A percentile compares a stretch with the other conserved stretches of the same genome.
Conservation (phyloP, 805 yeast genomes). For the Suhomyces pyralidae region DNA sequence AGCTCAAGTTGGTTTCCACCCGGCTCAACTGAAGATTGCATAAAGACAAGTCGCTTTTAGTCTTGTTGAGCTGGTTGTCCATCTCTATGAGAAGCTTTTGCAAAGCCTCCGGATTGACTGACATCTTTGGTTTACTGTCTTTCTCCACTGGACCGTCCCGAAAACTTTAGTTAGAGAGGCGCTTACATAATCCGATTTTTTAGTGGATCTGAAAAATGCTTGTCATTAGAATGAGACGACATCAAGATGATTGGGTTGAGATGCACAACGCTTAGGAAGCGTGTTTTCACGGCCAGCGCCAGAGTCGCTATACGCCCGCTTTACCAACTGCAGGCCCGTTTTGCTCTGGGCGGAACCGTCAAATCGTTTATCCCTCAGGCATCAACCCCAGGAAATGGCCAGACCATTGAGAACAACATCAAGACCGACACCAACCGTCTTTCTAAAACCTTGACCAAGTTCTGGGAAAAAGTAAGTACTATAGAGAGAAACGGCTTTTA, state of each 20-base stretch:
- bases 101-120: slow-evolving; percentile 43
- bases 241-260: not conserved
- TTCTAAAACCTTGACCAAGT: slow-evolving; percentile 64
- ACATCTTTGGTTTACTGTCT: slow-evolving; percentile 5
- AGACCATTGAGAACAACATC: slow-evolving; percentile 32
- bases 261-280: not conserved
- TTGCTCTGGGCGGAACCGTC: slow-evolving; percentile 3
- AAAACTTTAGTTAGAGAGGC: not conserved
- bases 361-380: slow-evolving; percentile 2
- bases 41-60: slow-evolving; percentile 57
- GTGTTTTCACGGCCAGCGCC: not conserved
- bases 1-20: slow-evolving; percentile 46
- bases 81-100: slow-evolving; percentile 61
- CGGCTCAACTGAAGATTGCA: slow-evolving; percentile 52
- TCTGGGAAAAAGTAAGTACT: slow-evolving; percentile 77
- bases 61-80: slow-evolving; percentile 59
- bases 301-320: not conserved
- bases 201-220: not conserved
- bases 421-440: slow-evolving; percentile 65
- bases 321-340: not conserved
- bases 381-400: slow-evolving; percentile 1
- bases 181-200: not conserved
- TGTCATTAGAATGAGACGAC: not conserved
- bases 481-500: slow-evolving; percentile 29
- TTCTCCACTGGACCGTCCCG: not conserved